Conservation (phyloP, 805 yeast genomes). For the Sugiyamaella qingdaonensis region DNA sequence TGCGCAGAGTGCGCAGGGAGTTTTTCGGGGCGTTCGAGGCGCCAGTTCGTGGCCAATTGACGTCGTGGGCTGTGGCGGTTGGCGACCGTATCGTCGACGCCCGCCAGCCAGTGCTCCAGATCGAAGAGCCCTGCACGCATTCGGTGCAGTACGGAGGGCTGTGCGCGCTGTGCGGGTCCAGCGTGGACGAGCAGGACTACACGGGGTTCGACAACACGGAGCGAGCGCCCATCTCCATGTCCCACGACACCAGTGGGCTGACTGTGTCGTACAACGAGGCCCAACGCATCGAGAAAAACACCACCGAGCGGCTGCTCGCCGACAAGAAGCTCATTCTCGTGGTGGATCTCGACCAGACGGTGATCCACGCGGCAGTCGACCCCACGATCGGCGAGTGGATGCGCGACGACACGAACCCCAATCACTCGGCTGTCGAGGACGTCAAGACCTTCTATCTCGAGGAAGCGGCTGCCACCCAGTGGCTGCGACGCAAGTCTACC, state of each 20-base stretch:
- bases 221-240: slow-evolving; percentile 81
- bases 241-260: slow-evolving; percentile 81
- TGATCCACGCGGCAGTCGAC: slow-evolving; percentile 95
- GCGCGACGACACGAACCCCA: slow-evolving; percentile 77
- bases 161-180: slow-evolving; percentile 88
- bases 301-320: slow-evolving; percentile 55
- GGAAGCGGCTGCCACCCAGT: slow-evolving; percentile 46
- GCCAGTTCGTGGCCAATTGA: slow-evolving; percentile 72
- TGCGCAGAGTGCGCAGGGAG: slow-evolving; percentile 32
- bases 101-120: slow-evolving; percentile 48
- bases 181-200: slow-evolving; percentile 69
- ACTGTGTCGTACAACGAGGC: slow-evolving; percentile 87
- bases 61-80: slow-evolving; percentile 44
- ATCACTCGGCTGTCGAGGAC: slow-evolving; percentile 77
- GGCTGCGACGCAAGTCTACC: not conserved
- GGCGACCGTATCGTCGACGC: slow-evolving; percentile 55
- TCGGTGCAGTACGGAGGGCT: slow-evolving; percentile 91
- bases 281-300: slow-evolving; percentile 65
- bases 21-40: slow-evolving; percentile 58
- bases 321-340: slow-evolving; percentile 78
- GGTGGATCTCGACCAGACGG: slow-evolving; percentile 96
- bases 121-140: slow-evolving; percentile 84
- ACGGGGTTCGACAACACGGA: slow-evolving; percentile 62
- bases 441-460: slow-evolving; percentile 72
- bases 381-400: slow-evolving; percentile 98